Evolutionary conservation across 306 rosid genomes (phyloP).

Genomic region (Vigna hirtella): DNA sequence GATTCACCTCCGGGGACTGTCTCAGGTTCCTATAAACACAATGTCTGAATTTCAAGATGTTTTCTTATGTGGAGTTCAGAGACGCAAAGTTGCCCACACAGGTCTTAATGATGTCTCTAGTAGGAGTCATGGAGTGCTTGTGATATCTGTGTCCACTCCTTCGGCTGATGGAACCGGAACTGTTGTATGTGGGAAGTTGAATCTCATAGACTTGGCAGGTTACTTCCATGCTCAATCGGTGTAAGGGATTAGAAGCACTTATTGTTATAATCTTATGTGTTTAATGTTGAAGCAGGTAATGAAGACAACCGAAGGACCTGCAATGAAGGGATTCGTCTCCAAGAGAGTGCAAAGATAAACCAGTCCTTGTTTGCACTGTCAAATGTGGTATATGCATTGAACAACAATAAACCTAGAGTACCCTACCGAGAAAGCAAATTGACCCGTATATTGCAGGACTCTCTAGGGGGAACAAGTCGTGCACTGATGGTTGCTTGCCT

Average conservation of each 20-base stretch:
- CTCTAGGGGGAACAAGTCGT: constrained; percentile 85
- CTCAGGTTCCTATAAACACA: constrained; percentile 64
- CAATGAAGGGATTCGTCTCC: constrained; percentile 91
- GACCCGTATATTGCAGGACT: constrained; percentile 93
- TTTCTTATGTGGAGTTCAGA: constrained; percentile 69
- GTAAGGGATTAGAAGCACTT: constrained; percentile 5
- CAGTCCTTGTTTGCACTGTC: constrained; percentile 92
- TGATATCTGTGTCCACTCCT: constrained; percentile 72
- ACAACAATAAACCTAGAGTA: constrained; percentile 72
- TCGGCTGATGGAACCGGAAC: constrained; percentile 46
- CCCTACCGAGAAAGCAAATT: constrained; percentile 95
- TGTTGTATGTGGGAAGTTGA: constrained; percentile 73
- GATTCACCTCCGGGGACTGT: constrained; percentile 83
- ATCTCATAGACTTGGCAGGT: constrained; percentile 98
- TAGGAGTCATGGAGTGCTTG: constrained; percentile 94
- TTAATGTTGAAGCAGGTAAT: constrained; percentile 65
- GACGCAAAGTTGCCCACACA: constrained; percentile 86
- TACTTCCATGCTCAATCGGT: constrained; percentile 22
- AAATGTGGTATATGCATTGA: constrained; percentile 91
- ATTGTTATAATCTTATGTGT: constrained; percentile 22
- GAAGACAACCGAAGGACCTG: constrained; percentile 94
- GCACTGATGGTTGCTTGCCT: constrained; percentile 94
- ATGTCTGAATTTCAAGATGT: constrained; percentile 71
- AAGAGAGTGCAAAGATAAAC: constrained; percentile 96
- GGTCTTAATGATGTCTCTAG: constrained; percentile 92